Conservation (phyloP, 192 early-diverging fungal species). For the Ambispora gerdemannii region DNA sequence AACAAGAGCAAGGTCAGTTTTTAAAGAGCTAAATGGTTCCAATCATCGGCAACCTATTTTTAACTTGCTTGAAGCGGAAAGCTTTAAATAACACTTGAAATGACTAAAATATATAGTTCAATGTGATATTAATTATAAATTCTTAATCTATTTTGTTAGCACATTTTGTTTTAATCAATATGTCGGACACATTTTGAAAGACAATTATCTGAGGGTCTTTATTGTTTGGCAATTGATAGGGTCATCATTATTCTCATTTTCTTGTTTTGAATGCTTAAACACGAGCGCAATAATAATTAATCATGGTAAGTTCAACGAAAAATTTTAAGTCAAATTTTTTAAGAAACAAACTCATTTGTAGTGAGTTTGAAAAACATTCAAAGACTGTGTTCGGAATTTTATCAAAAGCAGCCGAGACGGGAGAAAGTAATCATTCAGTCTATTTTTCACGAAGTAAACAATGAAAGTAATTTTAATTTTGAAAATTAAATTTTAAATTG, state of each 20-base stretch:
- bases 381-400: not conserved
- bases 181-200: conserved; percentile 31
- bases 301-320: conserved; percentile 17
- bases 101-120: too few relatives aligned
- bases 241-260: too few relatives aligned
- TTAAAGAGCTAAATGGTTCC: conserved; percentile 2
- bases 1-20: not conserved
- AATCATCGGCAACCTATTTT: conserved; percentile 6
- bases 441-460: conserved; percentile 44
- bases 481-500: too few relatives aligned
- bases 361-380: not conserved
- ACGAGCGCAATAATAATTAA: too few relatives aligned
- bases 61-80: too few relatives aligned
- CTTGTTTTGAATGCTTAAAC: too few relatives aligned
- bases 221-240: too few relatives aligned
- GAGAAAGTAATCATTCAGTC: conserved; percentile 41
- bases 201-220: not conserved
- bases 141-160: too few relatives aligned
- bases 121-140: too few relatives aligned
- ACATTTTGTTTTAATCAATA: conserved; percentile 30
- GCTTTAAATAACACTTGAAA: too few relatives aligned
- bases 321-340: not conserved
- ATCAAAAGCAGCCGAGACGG: conserved; percentile 22
- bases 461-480: too few relatives aligned
- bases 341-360: conserved; percentile 11